A percentile compares a stretch with the other conserved stretches of the same genome.
Conservation (phyloP, 2,329 filamentous ascomycete species). For the Ophiosphaerella narmari region DNA sequence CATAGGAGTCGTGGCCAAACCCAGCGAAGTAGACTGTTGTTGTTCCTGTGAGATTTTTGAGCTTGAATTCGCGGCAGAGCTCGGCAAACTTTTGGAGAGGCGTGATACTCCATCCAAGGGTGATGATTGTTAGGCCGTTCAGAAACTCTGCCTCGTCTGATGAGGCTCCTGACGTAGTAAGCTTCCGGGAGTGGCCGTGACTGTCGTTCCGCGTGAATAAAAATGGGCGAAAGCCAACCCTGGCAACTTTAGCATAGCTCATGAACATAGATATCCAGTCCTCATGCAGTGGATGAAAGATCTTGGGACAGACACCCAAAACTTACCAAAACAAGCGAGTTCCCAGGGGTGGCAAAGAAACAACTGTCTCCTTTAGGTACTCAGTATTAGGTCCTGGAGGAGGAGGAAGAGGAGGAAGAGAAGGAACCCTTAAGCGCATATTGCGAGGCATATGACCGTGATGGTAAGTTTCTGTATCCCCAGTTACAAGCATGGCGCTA, state of each 20-base stretch:
- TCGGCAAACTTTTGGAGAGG: slow-evolving; percentile 29
- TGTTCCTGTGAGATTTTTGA: slow-evolving; percentile 23
- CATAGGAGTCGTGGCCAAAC: slow-evolving; percentile 8
- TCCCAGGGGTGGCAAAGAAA: slow-evolving; percentile 24
- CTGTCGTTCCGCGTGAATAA: slow-evolving; percentile 26
- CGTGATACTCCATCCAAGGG: slow-evolving; percentile 32
- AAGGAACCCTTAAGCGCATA: neutral
- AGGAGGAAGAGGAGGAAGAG: neutral
- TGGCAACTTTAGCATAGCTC: slow-evolving; percentile 1
- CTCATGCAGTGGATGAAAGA: too few relatives aligned
- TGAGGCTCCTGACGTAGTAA: neutral
- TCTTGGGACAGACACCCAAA: too few relatives aligned
- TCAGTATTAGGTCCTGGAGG: neutral
- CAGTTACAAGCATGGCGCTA: slow-evolving; percentile 28
- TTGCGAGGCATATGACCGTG: slow-evolving; percentile 1
- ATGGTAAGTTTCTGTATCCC: slow-evolving; percentile 12
- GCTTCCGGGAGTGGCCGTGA: neutral
- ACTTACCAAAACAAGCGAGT: slow-evolving; percentile 32
- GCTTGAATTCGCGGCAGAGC: slow-evolving; percentile 28
- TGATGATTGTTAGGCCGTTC: slow-evolving; percentile 26
- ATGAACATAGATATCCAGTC: too few relatives aligned
- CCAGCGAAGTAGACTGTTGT: slow-evolving; percentile 35
- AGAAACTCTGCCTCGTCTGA: slow-evolving; percentile 16
- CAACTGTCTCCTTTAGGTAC: slow-evolving; percentile 9
- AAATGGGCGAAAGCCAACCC: slow-evolving; percentile 36